phyloP scores from a whole-genome alignment of 164 flowering plant species.

The Piper betle region DNA sequence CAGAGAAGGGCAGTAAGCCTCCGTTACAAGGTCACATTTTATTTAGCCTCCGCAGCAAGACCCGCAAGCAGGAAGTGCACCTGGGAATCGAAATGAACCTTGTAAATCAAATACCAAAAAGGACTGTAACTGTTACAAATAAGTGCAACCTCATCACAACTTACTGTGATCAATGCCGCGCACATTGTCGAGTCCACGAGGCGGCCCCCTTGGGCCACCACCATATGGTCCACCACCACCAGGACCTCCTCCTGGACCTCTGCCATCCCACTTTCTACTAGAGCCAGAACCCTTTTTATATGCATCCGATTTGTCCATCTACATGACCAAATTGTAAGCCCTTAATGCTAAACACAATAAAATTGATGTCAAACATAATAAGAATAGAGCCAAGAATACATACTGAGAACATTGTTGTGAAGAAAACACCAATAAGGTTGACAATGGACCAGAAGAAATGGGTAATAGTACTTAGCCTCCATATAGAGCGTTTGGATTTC shows the following conservation, averaged over 20 bases:
- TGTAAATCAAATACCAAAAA: background rate
- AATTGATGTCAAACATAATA: too few relatives aligned
- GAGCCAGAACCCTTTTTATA: constrained; percentile 65
- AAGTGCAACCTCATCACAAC: constrained; percentile 9
- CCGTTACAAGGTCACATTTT: too few relatives aligned
- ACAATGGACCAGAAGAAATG: too few relatives aligned
- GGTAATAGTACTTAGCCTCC: too few relatives aligned
- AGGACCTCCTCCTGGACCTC: constrained; percentile 66
- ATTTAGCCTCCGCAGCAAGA: constrained; percentile 75
- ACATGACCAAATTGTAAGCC: background rate
- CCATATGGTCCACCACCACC: constrained; percentile 76
- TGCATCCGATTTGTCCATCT: constrained; percentile 95
- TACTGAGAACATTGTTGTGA: too few relatives aligned
- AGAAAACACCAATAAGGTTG: too few relatives aligned
- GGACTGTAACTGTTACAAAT: background rate
- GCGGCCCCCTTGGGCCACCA: constrained; percentile 76
- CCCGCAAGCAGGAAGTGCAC: constrained; percentile 91
- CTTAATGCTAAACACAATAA: too few relatives aligned
- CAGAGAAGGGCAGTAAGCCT: too few relatives aligned
- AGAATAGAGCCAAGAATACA: too few relatives aligned
- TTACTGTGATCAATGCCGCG: constrained; percentile 86
- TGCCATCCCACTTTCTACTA: constrained; percentile 87
- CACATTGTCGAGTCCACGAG: constrained; percentile 81
- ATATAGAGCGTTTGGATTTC: too few relatives aligned
- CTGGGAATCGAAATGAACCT: constrained; percentile 20